phyloP scores from a whole-genome alignment of 225 moss, liverwort and hornwort genomes.

The Rhytidiadelphus loreus region DNA sequence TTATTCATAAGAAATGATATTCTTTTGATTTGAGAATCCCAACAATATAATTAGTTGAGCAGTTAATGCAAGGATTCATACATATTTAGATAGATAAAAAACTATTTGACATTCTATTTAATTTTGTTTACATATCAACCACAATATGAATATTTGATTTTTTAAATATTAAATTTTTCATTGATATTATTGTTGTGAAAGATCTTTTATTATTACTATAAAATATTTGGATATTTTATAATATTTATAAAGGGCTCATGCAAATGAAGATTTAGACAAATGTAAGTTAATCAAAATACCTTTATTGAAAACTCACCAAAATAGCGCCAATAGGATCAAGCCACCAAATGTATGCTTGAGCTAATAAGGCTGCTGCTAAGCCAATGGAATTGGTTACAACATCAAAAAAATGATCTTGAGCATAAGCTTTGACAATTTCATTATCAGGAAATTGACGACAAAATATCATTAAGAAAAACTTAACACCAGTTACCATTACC shows the following conservation, averaged over 20 bases:
- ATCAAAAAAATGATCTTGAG: not conserved
- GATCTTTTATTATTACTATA: accelerated
- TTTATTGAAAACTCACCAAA: not conserved
- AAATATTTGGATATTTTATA: not conserved
- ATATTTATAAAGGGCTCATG: not conserved
- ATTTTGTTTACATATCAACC: not conserved
- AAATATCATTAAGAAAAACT: not conserved
- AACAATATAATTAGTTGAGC: not conserved
- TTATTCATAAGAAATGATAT: not conserved
- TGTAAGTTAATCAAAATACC: not conserved
- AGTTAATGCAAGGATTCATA: not conserved
- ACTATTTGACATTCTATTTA: not conserved
- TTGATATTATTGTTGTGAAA: not conserved
- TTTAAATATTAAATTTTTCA: not conserved
- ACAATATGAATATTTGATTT: not conserved
- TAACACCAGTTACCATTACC: not conserved
- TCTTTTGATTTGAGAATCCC: not conserved
- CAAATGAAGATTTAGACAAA: not conserved
- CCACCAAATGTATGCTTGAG: not conserved
- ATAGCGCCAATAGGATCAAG: not conserved
- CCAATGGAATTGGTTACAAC: not conserved
- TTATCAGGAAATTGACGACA: not conserved
- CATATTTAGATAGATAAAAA: not conserved
- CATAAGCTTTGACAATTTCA: not conserved
- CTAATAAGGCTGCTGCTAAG: not conserved